Base-by-base conservation (phyloP, 345 rosid genomes). In the Moricandia arvensis region DNA sequence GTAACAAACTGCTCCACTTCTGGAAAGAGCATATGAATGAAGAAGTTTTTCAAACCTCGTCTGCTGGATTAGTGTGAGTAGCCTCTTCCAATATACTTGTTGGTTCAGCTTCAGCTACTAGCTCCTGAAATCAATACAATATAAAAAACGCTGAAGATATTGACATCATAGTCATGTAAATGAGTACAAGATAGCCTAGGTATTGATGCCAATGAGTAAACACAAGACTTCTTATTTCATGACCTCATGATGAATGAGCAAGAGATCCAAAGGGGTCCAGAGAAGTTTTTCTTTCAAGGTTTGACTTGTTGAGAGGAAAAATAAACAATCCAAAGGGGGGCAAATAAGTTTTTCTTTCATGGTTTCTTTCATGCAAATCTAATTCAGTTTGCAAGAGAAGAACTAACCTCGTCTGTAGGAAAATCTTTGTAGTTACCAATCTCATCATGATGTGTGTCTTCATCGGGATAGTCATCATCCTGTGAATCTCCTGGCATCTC, bases 361-460 rank as follows among this genome's bases (percentile, higher is more conserved):
- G n/a, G n/a, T n/a, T n/a, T n/a, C n/a, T n/a, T n/a, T n/a, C 31
- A 29, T 11, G 68, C 8, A 66, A 15, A 72, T 59, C 15, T 12
- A 61, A 68, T 37, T 61, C 53, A 68, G 66, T 63, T 63, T 18
- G 30, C 65, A 68, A 74, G 81, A 72, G 31, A 66, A 66, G 69
- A 37, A 75, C 80, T 55, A 63, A 93, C 99, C 99, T 86, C 87
- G 81, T 86, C 65, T 54, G 80, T 26, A 69, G 82, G 78, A 71
- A 81, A 72, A 75, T 93, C 90, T 30, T 87, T 86, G 55, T 83
- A 30, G 31, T 75, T 77, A 77, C 88, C 89, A 71, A 86, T 80
- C 75, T 72, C 77, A 74, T 88, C 85, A 35, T 85, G 79, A 63
- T 69, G 58, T 27, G 33, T 31, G 59, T 38, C 45, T 30, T 54